Conservation (phyloP, 1,139 yeast species). For the Debaryomycetaceae sp. region DNA sequence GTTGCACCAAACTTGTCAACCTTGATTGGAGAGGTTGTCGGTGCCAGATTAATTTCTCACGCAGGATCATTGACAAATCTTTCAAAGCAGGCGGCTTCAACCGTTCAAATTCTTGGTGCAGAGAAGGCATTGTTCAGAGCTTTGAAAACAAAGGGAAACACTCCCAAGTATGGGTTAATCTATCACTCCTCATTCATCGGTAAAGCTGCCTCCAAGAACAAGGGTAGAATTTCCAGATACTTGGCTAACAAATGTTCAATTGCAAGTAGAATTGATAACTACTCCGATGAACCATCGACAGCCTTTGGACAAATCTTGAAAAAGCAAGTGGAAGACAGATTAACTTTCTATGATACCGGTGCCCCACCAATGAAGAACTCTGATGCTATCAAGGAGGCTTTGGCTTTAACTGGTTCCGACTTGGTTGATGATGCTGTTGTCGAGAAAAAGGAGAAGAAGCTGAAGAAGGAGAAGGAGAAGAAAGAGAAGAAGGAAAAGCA, state of each 20-base stretch:
- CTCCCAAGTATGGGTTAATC: slow-evolving; percentile 96
- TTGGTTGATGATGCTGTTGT: slow-evolving; percentile 13
- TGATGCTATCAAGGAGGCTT: slow-evolving; percentile 90
- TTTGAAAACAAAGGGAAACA: slow-evolving; percentile 94
- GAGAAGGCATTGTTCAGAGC: slow-evolving; percentile 99
- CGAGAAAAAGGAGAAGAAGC: slow-evolving; percentile 40
- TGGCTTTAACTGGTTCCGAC: slow-evolving; percentile 56
- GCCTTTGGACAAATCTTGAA: slow-evolving; percentile 88
- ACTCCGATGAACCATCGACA: slow-evolving; percentile 79
- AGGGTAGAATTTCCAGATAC: slow-evolving; percentile 98
- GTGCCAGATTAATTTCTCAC: slow-evolving; percentile 97
- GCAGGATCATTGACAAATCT: slow-evolving; percentile 92
- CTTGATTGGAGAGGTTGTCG: slow-evolving; percentile 95
- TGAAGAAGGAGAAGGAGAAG: slow-evolving; percentile 36
- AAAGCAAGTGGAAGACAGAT: slow-evolving; percentile 97
- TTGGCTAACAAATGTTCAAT: slow-evolving; percentile 98
- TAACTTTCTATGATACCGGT: slow-evolving; percentile 93
- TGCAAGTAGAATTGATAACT: slow-evolving; percentile 97
- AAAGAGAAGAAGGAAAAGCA: slow-evolving; percentile 54
- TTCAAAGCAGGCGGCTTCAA: slow-evolving; percentile 98
- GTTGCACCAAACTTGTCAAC: slow-evolving; percentile 97
- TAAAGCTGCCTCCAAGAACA: slow-evolving; percentile 94
- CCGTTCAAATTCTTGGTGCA: slow-evolving; percentile 98
- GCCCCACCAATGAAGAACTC: slow-evolving; percentile 94
- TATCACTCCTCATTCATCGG: slow-evolving; percentile 98